Evolutionary conservation across 495 filamentous ascomycete genomes (phyloP).

Genomic region (Talaromyces wortmannii): DNA sequence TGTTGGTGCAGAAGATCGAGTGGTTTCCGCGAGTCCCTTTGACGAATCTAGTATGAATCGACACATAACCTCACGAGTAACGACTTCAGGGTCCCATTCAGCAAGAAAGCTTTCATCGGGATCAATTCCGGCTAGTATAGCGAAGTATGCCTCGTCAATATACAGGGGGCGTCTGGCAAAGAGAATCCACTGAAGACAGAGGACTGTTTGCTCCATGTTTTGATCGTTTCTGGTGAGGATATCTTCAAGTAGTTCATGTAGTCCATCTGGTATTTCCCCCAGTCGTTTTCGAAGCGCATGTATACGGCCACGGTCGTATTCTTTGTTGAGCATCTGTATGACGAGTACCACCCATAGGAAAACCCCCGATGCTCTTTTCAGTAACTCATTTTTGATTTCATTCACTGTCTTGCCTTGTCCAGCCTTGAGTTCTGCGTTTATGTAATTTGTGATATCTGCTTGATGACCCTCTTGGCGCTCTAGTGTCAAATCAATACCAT

Average conservation of each 20-base stretch:
- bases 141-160: slow-evolving; percentile 27
- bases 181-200: slow-evolving; percentile 33
- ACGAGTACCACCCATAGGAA: slow-evolving; percentile 31
- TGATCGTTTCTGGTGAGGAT: slow-evolving; percentile 25
- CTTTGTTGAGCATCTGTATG: slow-evolving; percentile 21
- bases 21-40: slow-evolving; percentile 36
- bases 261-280: slow-evolving; percentile 18
- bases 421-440: slow-evolving; percentile 6
- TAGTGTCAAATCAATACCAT: slow-evolving; percentile 5
- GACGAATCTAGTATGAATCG: slow-evolving; percentile 27
- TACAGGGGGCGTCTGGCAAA: slow-evolving; percentile 22
- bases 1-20: slow-evolving; percentile 10
- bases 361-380: slow-evolving; percentile 9
- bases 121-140: slow-evolving; percentile 20
- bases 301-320: slow-evolving; percentile 16
- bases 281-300: slow-evolving; percentile 12
- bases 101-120: not conserved
- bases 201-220: slow-evolving; percentile 18
- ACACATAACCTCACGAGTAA: not conserved
- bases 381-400: slow-evolving; percentile 5
- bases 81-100: slow-evolving; percentile 6
- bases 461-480: slow-evolving; percentile 12
- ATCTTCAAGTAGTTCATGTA: slow-evolving; percentile 24
- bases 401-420: slow-evolving; percentile 3
- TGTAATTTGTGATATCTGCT: slow-evolving; percentile 9